These are phyloP conservation scores for Phellinidium pouzarii DNA, from an alignment of 1,284 basidiomycete species.

Conservation along the genomic window DNA sequence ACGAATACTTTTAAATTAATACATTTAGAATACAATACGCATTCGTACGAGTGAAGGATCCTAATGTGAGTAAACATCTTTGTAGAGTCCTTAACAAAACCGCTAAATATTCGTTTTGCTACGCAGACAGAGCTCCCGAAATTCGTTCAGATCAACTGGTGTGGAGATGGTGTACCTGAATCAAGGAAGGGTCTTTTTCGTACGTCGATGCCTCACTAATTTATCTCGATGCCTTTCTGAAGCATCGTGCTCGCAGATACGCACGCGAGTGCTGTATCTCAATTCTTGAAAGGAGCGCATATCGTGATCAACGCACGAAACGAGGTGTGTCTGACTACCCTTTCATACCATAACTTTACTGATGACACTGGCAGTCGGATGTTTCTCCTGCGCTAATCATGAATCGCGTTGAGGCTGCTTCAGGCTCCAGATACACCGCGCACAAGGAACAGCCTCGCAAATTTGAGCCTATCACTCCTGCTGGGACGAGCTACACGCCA, in stretches of 20 bases:
- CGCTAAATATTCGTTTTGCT: conserved; percentile 10
- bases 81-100: too few species aligned
- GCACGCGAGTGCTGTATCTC: conserved; percentile 78
- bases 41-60: conserved; percentile 83
- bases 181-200: conserved; percentile 88
- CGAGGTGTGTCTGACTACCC: conserved; percentile 50
- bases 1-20: conserved; percentile 8
- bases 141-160: conserved; percentile 90
- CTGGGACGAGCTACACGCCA: conserved; percentile 67
- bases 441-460: conserved; percentile 62
- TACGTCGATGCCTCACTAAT: conserved; percentile 23
- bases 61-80: conserved; percentile 59
- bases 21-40: conserved; percentile 84
- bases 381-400: conserved; percentile 77
- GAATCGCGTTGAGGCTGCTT: conserved; percentile 83
- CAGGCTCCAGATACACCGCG: conserved; percentile 85
- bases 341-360: background rate
- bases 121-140: conserved; percentile 78
- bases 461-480: conserved; percentile 65
- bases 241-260: conserved; percentile 37
- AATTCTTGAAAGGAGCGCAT: conserved; percentile 80
- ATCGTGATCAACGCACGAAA: conserved; percentile 89
- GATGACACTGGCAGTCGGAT: conserved; percentile 50
- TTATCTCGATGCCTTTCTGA: background rate
- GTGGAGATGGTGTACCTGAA: conserved; percentile 93